Conservation (phyloP, 192 early-diverging fungal species). For the Radiomyces spectabilis region DNA sequence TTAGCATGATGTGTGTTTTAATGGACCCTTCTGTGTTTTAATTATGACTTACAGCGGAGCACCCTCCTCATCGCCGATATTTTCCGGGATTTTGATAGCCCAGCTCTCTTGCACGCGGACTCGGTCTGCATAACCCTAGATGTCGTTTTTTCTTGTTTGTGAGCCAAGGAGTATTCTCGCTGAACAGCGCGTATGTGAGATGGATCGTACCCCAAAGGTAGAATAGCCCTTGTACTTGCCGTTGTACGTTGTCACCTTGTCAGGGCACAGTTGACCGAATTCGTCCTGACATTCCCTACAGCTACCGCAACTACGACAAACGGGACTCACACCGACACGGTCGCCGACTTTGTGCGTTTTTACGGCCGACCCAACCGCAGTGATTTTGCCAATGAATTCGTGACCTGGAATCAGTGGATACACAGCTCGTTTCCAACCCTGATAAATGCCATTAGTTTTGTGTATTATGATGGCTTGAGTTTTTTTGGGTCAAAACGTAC, state of each 20-base stretch:
- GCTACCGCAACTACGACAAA: constrained; percentile 14
- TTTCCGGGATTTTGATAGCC: constrained; percentile 52
- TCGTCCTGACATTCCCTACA: constrained; percentile 27
- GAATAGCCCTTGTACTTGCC: constrained; percentile 41
- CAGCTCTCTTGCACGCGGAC: constrained; percentile 50
- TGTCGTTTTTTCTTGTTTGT: background rate
- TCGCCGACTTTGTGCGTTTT: constrained; percentile 31
- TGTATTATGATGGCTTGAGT: no score
- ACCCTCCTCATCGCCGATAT: constrained; percentile 42
- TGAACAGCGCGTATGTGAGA: background rate
- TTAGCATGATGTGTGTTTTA: background rate
- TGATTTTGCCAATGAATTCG: constrained; percentile 45
- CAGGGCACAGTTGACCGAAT: constrained; percentile 25
- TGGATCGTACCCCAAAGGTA: constrained; percentile 31
- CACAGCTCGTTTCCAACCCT: constrained; percentile 21
- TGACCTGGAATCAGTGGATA: constrained; percentile 46
- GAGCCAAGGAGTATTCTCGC: no score
- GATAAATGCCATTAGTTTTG: no score
- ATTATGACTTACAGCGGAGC: constrained; percentile 52
- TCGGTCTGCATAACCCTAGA: constrained; percentile 48
- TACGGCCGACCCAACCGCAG: constrained; percentile 26
- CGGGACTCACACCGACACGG: constrained; percentile 36
- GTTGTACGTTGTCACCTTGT: constrained; percentile 50
- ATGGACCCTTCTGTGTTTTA: background rate
- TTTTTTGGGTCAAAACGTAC: no score